Percentiles rank a stretch among this genome's conserved stretches.
Evolutionary conservation across 768 basidiomycete species (phyloP).

Genomic region (Boletus rubroflammeus): DNA sequence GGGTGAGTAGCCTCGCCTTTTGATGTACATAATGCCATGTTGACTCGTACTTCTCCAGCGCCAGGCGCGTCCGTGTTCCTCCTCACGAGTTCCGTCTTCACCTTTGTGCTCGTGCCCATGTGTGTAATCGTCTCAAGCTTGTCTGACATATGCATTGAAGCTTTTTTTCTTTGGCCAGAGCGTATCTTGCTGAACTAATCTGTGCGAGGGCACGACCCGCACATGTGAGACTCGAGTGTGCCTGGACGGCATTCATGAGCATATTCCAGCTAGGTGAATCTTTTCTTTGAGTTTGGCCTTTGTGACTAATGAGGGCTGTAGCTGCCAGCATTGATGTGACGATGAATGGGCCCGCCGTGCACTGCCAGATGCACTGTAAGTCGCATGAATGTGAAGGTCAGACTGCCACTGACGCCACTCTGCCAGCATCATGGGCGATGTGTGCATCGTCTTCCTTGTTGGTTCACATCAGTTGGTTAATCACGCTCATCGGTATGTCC

Average conservation of each 20-base stretch:
- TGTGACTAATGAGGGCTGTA: constrained; percentile 18
- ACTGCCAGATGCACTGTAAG: constrained; percentile 38
- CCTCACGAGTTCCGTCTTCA: constrained; percentile 42
- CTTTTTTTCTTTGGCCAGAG: constrained; percentile 14
- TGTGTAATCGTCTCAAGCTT: constrained; percentile 18
- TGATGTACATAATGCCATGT: neutral
- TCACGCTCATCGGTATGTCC: constrained; percentile 43
- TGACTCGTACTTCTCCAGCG: constrained; percentile 28
- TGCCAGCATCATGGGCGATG: constrained; percentile 37
- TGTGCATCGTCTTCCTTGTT: constrained; percentile 50
- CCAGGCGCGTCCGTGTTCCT: constrained; percentile 48
- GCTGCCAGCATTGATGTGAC: constrained; percentile 49
- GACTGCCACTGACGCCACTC: constrained; percentile 4
- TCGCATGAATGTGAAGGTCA: neutral
- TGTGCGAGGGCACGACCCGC: constrained; percentile 37
- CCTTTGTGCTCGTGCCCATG: constrained; percentile 31
- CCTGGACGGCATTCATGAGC: constrained; percentile 50
- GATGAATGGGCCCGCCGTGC: constrained; percentile 38
- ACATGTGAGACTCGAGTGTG: constrained; percentile 49
- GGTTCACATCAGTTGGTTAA: constrained; percentile 47
- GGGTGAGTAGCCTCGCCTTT: constrained; percentile 30
- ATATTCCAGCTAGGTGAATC: constrained; percentile 49
- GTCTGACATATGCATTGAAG: neutral
- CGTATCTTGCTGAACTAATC: constrained; percentile 35
- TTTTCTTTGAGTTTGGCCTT: neutral